phyloP scores from a whole-genome alignment of 2,329 filamentous ascomycete species.

The Penicillium sp. region DNA sequence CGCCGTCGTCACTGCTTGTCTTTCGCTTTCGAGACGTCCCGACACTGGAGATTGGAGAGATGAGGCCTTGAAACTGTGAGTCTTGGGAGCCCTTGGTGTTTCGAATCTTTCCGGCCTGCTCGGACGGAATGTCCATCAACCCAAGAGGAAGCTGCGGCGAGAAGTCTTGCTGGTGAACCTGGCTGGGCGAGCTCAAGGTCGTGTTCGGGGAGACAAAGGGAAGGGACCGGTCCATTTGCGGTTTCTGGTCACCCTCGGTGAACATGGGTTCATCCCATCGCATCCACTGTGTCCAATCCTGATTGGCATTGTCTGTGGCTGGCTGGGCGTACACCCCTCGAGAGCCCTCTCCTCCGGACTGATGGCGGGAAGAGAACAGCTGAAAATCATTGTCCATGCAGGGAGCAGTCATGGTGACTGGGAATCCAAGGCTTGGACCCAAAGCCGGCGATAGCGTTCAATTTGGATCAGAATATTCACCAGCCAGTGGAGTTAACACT shows the following conservation, averaged over 20 bases:
- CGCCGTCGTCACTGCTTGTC: constrained; percentile 54
- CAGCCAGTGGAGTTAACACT: constrained; percentile 8
- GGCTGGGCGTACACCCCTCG: constrained; percentile 20
- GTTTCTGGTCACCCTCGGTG: constrained; percentile 26
- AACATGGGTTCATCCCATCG: constrained; percentile 41
- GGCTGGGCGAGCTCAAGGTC: constrained; percentile 21
- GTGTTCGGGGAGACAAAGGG: constrained; percentile 28
- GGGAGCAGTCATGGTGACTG: constrained; percentile 21
- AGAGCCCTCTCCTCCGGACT: constrained; percentile 18
- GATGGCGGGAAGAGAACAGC: constrained; percentile 28
- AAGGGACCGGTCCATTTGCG: constrained; percentile 18
- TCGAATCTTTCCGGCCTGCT: constrained; percentile 7
- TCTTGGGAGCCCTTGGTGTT: constrained; percentile 1
- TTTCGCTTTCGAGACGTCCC: constrained; percentile 61
- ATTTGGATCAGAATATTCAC: neutral
- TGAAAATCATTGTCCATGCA: constrained; percentile 34
- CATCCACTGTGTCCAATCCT: constrained; percentile 47
- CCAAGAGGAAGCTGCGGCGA: constrained; percentile 32
- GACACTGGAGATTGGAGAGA: constrained; percentile 26
- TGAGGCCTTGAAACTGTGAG: constrained; percentile 12
- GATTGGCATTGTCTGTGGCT: constrained; percentile 27
- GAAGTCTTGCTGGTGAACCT: constrained; percentile 24
- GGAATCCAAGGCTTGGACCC: constrained; percentile 13
- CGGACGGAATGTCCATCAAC: constrained; percentile 27
- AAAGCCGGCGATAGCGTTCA: neutral